Percentiles rank a stretch among this genome's conserved stretches.
Conservation (phyloP, 306 rosid species). For the Adenanthera pavonina region DNA sequence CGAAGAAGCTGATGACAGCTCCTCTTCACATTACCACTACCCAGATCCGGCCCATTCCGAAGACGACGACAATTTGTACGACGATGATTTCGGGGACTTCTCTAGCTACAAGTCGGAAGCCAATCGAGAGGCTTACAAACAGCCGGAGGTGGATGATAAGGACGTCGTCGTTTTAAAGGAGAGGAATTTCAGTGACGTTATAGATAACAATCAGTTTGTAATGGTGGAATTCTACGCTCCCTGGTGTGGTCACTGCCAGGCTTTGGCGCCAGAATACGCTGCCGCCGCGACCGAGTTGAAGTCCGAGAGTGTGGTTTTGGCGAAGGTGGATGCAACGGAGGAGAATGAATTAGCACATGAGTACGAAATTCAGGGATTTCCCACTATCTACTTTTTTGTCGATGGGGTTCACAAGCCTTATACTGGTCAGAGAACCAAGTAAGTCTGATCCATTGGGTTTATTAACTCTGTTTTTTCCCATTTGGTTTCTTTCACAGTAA, state of each 20-base stretch:
- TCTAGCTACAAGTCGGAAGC: conserved; percentile 56
- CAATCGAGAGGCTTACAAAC: conserved; percentile 50
- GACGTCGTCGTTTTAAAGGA: conserved; percentile 91
- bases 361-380: conserved; percentile 88
- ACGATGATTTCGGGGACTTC: conserved; percentile 61
- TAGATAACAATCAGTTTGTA: conserved; percentile 68
- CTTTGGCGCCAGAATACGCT: conserved; percentile 89
- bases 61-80: conserved; percentile 34
- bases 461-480: neutral
- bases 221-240: conserved; percentile 98
- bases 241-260: conserved; percentile 99
- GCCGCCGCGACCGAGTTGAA: conserved; percentile 91
- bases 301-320: conserved; percentile 69
- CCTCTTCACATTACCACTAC: conserved; percentile 19
- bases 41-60: conserved; percentile 50
- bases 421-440: conserved; percentile 84
- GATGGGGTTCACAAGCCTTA: conserved; percentile 87
- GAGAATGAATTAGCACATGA: conserved; percentile 82
- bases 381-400: conserved; percentile 71
- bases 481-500: neutral
- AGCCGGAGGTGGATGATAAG: conserved; percentile 78
- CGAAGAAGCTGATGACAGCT: conserved; percentile 61
- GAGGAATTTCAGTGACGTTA: conserved; percentile 66
- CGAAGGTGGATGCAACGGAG: conserved; percentile 89
- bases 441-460: conserved; percentile 25